Evolutionary conservation across 495 filamentous ascomycete genomes (phyloP), one percentile per base, ranked within the genome.

Genomic region (Massariosphaeria phaeospora): DNA sequence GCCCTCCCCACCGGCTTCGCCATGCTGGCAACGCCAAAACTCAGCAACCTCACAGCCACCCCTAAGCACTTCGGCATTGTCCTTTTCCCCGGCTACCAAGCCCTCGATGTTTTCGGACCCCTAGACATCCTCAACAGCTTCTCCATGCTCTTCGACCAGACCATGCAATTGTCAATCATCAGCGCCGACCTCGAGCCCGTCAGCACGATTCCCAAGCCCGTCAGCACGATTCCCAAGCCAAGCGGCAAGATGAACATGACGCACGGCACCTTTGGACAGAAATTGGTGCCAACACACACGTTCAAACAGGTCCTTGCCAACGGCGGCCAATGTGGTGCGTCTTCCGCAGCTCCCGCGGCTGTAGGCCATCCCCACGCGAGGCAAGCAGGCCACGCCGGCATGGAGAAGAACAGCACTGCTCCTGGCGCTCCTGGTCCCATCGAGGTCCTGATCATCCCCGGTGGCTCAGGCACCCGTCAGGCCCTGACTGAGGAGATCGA

Each of bases 261-360:
- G 0, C 35, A 67, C 20, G 64, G 63, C 33, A 63, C 67, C 26
- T 70, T 77, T 29, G 56, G 67, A 10, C 69, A 82, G 53, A 46
- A 48, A 38, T 61, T 85, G 30, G 50, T 81, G 3, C 82, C 84
- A n/a, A 87, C 84, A 2, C 78, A 79, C 64, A 83, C 81, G 1
- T 83, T 80, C 59, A 55, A 54, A 17, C 65, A 73, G 2, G 72
- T 72, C 0, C 55, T 60, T 0, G 63, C 70, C 6, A 40, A 4
- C 7, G 8, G 8, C 7, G 15, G 38, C 6, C 6, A 51, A 20
- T 11, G 20, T n/a, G n/a, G n/a, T n/a, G n/a, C n/a, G n/a, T n/a
- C n/a, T n/a, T n/a, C n/a, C n/a, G n/a, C n/a, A n/a, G n/a, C n/a
- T n/a, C n/a, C n/a, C n/a, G n/a, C n/a, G n/a, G n/a, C n/a, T n/a